phyloP scores from a whole-genome alignment of 23 red algal species.

The Agarophyton chilense region DNA sequence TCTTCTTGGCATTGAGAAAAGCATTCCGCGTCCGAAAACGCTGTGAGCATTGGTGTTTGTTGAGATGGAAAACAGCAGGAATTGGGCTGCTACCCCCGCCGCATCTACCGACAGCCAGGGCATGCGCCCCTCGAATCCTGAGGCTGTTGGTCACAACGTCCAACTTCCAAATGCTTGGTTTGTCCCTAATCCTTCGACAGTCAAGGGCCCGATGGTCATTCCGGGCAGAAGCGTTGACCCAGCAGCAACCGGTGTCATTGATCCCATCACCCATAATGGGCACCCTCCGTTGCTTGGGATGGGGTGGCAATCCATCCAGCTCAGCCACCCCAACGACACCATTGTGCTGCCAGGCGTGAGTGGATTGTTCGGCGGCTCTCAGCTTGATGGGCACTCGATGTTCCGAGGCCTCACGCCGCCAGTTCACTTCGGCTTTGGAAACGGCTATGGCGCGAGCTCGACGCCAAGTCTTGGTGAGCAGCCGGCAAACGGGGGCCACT shows the following conservation, averaged over 20 bases:
- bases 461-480: not conserved
- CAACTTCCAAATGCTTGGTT: not conserved
- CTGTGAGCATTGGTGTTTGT: not conserved
- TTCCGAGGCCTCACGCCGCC: not conserved
- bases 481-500: not conserved
- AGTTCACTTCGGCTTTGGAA: not conserved
- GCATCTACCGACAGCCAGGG: not conserved
- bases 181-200: not conserved
- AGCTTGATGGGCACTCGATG: not conserved
- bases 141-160: not conserved
- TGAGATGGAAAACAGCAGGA: not conserved
- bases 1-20: not conserved
- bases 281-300: not conserved
- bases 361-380: not conserved
- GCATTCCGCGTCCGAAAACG: not conserved
- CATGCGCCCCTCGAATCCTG: not conserved
- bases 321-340: not conserved
- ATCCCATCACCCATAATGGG: too few species aligned
- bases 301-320: not conserved
- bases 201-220: not conserved
- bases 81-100: not conserved
- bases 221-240: not conserved
- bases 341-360: not conserved
- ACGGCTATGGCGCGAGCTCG: not conserved
- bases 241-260: too few species aligned